phyloP scores from a whole-genome alignment of 225 moss, liverwort and hornwort genomes.

The Straminergon stramineum region DNA sequence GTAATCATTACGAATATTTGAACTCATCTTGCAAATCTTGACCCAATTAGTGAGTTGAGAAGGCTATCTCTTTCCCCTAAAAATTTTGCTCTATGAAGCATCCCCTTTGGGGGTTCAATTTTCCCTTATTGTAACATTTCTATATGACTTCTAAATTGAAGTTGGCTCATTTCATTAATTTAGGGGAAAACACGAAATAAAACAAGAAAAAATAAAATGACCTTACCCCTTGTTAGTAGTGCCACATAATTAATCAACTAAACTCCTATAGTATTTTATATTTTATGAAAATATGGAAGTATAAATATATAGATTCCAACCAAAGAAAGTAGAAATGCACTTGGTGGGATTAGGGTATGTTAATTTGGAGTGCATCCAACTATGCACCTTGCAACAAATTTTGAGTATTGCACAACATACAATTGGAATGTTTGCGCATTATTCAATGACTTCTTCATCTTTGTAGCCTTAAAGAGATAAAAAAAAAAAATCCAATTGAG shows the following conservation, averaged over 20 bases:
- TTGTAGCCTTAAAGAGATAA: background rate
- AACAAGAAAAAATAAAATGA: too few relatives aligned
- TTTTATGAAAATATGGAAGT: background rate
- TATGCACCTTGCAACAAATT: background rate
- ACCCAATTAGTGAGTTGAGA: too few relatives aligned
- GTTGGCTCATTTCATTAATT: background rate
- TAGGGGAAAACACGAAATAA: background rate
- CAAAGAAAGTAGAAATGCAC: background rate
- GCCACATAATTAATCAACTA: background rate
- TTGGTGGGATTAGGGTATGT: background rate
- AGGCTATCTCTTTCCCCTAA: too few relatives aligned
- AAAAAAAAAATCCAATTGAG: too few relatives aligned
- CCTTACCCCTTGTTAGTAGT: fast-evolving
- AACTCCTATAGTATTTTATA: background rate
- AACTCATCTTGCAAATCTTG: too few relatives aligned
- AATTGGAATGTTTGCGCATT: background rate
- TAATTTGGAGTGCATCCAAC: background rate
- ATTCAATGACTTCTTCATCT: background rate
- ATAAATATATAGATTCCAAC: background rate
- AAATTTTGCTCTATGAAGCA: too few relatives aligned
- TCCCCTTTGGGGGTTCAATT: too few relatives aligned
- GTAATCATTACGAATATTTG: too few relatives aligned
- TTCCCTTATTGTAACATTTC: background rate
- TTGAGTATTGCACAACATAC: background rate
- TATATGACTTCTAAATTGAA: background rate